Conservation (phyloP, 1,284 basidiomycete species). For the Puccinia coronata region DNA sequence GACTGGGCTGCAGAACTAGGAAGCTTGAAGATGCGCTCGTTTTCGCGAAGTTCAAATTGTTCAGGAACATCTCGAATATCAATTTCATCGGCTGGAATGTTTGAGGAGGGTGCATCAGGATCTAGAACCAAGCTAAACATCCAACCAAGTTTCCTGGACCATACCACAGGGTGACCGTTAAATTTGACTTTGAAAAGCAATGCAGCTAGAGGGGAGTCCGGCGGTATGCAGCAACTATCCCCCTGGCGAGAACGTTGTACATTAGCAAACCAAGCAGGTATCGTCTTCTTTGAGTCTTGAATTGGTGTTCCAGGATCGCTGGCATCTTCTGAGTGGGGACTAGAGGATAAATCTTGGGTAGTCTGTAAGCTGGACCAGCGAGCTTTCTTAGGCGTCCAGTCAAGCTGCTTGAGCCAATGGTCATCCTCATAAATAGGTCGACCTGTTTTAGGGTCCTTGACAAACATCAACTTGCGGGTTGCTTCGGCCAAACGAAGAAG, state of each 20-base stretch:
- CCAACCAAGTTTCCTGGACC: constrained; percentile 54
- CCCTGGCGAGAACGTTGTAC: not conserved
- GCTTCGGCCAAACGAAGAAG: constrained; percentile 70
- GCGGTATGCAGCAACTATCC: not conserved
- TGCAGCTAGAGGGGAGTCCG: constrained; percentile 51
- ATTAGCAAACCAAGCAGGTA: constrained; percentile 42
- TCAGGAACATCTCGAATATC: constrained; percentile 49
- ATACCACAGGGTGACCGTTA: constrained; percentile 52
- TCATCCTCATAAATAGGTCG: constrained; percentile 69
- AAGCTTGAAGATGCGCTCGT: constrained; percentile 20
- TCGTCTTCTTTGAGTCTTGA: constrained; percentile 38
- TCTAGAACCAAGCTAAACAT: constrained; percentile 53
- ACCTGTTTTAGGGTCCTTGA: constrained; percentile 52
- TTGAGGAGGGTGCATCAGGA: constrained; percentile 51
- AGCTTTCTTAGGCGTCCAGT: constrained; percentile 91
- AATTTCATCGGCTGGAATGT: constrained; percentile 49
- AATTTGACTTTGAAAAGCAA: constrained; percentile 53
- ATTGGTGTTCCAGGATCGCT: constrained; percentile 3
- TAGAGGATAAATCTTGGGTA: not conserved
- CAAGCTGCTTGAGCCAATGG: constrained; percentile 85
- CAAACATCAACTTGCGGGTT: constrained; percentile 55
- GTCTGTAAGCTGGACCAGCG: constrained; percentile 60
- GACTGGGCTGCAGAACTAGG: constrained; percentile 3
- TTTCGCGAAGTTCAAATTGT: not conserved
- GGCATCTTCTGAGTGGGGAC: not conserved